Percentiles rank a stretch among this genome's conserved stretches.
phyloP scores from a whole-genome alignment of 2,329 filamentous ascomycete species.

The Didymellaceae sp. region DNA sequence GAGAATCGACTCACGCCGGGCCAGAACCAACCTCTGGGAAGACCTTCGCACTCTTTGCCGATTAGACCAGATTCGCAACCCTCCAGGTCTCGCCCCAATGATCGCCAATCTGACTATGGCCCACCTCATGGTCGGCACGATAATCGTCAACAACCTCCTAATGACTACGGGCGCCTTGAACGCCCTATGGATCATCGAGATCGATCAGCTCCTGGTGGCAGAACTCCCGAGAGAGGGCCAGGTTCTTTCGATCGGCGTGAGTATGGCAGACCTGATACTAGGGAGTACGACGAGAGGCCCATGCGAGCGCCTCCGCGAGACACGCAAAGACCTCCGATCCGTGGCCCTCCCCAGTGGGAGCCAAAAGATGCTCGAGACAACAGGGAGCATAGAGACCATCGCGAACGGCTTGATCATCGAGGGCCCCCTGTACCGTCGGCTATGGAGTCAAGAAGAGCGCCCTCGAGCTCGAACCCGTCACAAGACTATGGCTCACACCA shows the following conservation, averaged over 20 bases:
- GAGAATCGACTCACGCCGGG: constrained; percentile 40
- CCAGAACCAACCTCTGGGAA: constrained; percentile 34
- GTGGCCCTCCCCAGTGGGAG: constrained; percentile 34
- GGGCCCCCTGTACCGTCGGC: constrained; percentile 28
- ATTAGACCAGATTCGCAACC: constrained; percentile 66
- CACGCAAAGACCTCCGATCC: constrained; percentile 25
- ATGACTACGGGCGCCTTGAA: constrained; percentile 55
- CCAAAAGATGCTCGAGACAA: constrained; percentile 37
- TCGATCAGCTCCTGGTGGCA: constrained; percentile 31
- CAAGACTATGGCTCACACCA: constrained; percentile 36
- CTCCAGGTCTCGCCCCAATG: constrained; percentile 47
- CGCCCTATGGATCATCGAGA: constrained; percentile 52
- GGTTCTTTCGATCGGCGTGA: constrained; percentile 40
- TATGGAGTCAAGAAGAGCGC: constrained; percentile 31
- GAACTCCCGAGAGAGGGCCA: constrained; percentile 47
- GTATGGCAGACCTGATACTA: constrained; percentile 38
- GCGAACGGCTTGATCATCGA: constrained; percentile 42
- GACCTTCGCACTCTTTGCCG: constrained; percentile 56
- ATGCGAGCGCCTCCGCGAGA: constrained; percentile 46
- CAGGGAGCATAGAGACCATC: constrained; percentile 38
- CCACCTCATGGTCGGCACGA: constrained; percentile 43
- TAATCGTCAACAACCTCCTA: constrained; percentile 39
- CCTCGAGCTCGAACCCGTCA: constrained; percentile 27
- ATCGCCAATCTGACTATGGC: constrained; percentile 38
- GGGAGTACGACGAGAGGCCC: constrained; percentile 46